Conservation (phyloP, 352 stramenopile genomes). For the Phytophthora syringae region DNA sequence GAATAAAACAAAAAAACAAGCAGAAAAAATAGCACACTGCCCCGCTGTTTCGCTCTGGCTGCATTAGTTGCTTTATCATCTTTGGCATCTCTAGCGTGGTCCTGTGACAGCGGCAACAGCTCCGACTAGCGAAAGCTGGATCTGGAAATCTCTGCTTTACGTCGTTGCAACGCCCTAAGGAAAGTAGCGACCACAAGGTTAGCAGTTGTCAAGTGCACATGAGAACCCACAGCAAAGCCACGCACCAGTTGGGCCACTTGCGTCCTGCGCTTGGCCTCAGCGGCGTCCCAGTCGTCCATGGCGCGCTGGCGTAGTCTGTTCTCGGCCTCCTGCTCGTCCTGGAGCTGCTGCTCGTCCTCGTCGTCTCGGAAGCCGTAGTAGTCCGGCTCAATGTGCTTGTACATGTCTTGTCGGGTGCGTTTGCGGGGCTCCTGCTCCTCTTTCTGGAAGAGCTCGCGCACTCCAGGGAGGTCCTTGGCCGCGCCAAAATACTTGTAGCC, state of each 20-base stretch:
- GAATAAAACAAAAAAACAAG: constrained; percentile 30
- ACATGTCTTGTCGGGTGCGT: constrained; percentile 85
- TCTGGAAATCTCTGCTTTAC: constrained; percentile 11
- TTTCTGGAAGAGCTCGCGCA: constrained; percentile 95
- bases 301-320: constrained; percentile 51
- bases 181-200: constrained; percentile 2
- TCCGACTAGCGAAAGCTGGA: constrained; percentile 11
- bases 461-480: constrained; percentile 95
- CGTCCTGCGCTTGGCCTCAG: constrained; percentile 46
- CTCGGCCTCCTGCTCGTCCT: constrained; percentile 56
- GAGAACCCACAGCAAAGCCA: background rate
- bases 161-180: constrained; percentile 10
- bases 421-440: constrained; percentile 66
- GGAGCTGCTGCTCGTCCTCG: constrained; percentile 62
- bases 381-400: constrained; percentile 89
- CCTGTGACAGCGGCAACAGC: constrained; percentile 1
- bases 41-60: background rate
- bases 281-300: constrained; percentile 62
- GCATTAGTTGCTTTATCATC: constrained; percentile 1
- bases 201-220: constrained; percentile 1
- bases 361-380: constrained; percentile 85
- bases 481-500: constrained; percentile 98
- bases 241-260: constrained; percentile 49
- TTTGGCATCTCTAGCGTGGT: background rate
- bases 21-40: constrained; percentile 32